Base-by-base conservation (phyloP, 2,329 filamentous ascomycete species). In the Aspergillus sergii region DNA sequence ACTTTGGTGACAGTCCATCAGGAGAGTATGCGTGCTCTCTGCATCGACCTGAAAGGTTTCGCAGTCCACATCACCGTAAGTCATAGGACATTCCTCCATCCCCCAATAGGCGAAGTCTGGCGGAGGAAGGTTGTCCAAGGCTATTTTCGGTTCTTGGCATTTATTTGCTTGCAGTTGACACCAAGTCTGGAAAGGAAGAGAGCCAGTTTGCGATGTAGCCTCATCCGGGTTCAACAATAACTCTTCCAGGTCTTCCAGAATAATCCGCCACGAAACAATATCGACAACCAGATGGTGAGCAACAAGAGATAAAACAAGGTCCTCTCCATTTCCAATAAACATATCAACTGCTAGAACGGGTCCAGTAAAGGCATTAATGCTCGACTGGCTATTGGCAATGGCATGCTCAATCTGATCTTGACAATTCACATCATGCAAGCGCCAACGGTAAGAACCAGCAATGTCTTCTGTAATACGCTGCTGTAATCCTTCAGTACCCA, bases 271-370 rank as follows among this genome's bases (percentile, higher is more conserved):
- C 0, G 77, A 80, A 11, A 79, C 77, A 59, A 80, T 75, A 26
- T 80, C 77, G 11, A 79, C 74, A 8, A 78, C 73, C 34, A 79
- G 58, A 61, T 79, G 77, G 45, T 79, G 76, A 2, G 74, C 76
- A 28, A 78, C 74, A 62, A 79, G 68, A 2, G 74, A 79, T 34
- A 79, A 32, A 1, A 77, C 59, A 45, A 64, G 65, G 4, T 72
- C 69, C 19, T 70, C 68, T 1, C 73, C 73, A 43, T 77, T 65
- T 3, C 78, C 62, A 7, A 76, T 66, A 62, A 83, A 79, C 11
- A 83, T 64, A 58, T 83, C 79, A 4, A 80, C 73, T 0, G 78
- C 78, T 36, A 83, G 69, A 0, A 82, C 66, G 1, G 81, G 77
- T 0, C 78, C 77, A 21, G 72, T 66, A n/a, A 78, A 70, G 36